Conservation (phyloP, 2,329 filamentous ascomycete genomes). For the Madurella mycetomatis region DNA sequence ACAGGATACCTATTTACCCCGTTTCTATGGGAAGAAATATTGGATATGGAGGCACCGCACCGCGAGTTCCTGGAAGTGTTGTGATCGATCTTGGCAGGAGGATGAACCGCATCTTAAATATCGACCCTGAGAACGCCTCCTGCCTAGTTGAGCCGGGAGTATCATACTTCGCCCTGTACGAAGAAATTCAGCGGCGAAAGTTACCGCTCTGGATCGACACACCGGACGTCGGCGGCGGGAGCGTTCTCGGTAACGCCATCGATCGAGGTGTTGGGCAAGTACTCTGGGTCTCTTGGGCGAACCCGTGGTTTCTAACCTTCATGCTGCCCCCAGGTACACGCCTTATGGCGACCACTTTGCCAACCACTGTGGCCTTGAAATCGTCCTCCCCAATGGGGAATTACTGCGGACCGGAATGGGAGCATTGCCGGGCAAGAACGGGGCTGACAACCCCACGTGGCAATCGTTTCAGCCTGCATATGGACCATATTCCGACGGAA, state of each 20-base stretch:
- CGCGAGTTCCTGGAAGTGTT: conserved; percentile 45
- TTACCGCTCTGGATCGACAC: conserved; percentile 41
- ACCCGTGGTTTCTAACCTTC: neutral
- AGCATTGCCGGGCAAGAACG: conserved; percentile 36
- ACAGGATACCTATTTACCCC: conserved; percentile 43
- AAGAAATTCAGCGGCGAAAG: conserved; percentile 41
- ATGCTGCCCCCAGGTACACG: conserved; percentile 27
- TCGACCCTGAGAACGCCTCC: conserved; percentile 47
- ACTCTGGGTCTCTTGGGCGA: neutral
- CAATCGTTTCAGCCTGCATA: conserved; percentile 37
- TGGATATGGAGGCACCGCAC: conserved; percentile 51
- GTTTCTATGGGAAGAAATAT: conserved; percentile 46
- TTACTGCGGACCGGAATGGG: conserved; percentile 46
- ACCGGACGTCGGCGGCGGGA: conserved; percentile 39
- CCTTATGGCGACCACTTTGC: conserved; percentile 38
- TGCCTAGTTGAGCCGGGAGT: conserved; percentile 53
- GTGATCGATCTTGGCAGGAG: conserved; percentile 46
- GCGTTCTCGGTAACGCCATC: conserved; percentile 41
- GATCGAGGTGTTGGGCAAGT: conserved; percentile 42
- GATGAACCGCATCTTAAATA: conserved; percentile 50
- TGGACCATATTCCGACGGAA: conserved; percentile 38
- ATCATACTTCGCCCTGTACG: conserved; percentile 47
- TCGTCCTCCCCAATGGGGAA: conserved; percentile 43
- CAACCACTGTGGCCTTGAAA: conserved; percentile 42
- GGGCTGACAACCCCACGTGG: conserved; percentile 36